phyloP scores from a whole-genome alignment of 805 yeast species.

The Zygosaccharomyces bailii region DNA sequence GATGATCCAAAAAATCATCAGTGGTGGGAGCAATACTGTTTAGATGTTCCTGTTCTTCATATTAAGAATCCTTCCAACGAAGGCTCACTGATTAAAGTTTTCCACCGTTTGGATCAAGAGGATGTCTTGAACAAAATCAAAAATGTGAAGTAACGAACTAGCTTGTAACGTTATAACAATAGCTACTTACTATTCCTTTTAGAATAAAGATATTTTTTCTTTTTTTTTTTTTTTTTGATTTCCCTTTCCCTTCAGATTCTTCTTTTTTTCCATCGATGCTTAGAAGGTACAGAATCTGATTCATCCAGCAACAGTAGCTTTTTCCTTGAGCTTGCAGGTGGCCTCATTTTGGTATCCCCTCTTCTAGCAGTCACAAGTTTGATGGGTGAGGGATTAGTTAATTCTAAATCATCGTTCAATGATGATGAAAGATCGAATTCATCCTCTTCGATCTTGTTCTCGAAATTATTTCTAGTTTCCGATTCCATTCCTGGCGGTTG shows the following conservation, averaged over 20 bases:
- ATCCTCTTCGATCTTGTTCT: conserved; percentile 16
- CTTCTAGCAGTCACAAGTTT: conserved; percentile 19
- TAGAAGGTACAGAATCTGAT: conserved; percentile 18
- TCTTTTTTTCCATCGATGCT: conserved; percentile 23
- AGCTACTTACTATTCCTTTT: neutral
- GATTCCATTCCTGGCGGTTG: neutral
- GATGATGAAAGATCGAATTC: conserved; percentile 35
- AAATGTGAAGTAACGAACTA: conserved; percentile 1
- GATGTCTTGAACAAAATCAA: conserved; percentile 52
- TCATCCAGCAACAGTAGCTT: conserved; percentile 35
- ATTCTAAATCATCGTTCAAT: conserved; percentile 32
- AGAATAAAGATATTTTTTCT: neutral
- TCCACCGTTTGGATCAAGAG: conserved; percentile 61
- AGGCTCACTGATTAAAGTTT: conserved; percentile 52
- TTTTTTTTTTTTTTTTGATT: neutral
- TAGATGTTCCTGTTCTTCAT: conserved; percentile 77
- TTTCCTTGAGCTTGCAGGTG: conserved; percentile 23
- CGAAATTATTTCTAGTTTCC: neutral
- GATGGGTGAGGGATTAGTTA: conserved; percentile 34
- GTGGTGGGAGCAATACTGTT: conserved; percentile 72
- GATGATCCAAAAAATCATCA: conserved; percentile 53
- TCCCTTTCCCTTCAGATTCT: conserved; percentile 10
- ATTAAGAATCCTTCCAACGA: conserved; percentile 47
- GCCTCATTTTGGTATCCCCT: conserved; percentile 13
- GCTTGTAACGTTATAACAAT: neutral